Percentiles rank a stretch among this genome's conserved stretches.
These are phyloP conservation scores for Diutina siamensis DNA, from an alignment of 1,139 yeast genomes.

Conservation along the genomic window DNA sequence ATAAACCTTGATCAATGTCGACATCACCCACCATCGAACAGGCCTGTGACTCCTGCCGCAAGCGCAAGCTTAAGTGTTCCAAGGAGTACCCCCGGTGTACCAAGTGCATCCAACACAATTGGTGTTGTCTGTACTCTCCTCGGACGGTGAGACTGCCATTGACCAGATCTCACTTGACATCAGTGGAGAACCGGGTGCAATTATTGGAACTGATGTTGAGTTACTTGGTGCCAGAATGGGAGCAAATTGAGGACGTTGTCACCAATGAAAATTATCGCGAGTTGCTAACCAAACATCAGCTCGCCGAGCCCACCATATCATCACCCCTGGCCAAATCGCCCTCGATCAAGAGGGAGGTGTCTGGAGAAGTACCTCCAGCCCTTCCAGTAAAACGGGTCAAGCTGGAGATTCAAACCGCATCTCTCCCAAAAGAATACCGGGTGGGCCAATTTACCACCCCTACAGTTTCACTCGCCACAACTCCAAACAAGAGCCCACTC, in stretches of 20 bases:
- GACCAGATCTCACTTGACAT: slow-evolving; percentile 70
- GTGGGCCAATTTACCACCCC: slow-evolving; percentile 4
- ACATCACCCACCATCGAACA: slow-evolving; percentile 22
- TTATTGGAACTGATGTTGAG: slow-evolving; percentile 43
- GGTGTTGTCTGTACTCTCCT: slow-evolving; percentile 74
- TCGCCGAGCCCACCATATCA: neutral
- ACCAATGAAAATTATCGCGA: neutral
- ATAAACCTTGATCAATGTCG: neutral
- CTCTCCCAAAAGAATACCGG: slow-evolving; percentile 2
- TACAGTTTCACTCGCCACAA: slow-evolving; percentile 6
- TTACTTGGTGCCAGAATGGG: slow-evolving; percentile 20
- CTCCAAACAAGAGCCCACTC: slow-evolving; percentile 5
- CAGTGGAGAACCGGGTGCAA: slow-evolving; percentile 55
- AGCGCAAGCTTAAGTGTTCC: slow-evolving; percentile 45
- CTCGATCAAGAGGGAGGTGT: too few species aligned
- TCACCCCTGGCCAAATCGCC: too few species aligned
- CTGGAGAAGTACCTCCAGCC: neutral
- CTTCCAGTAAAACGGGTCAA: neutral
- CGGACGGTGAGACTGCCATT: slow-evolving; percentile 68
- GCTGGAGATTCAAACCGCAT: neutral
- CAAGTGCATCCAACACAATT: slow-evolving; percentile 60
- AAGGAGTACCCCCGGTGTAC: slow-evolving; percentile 66
- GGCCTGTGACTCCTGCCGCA: slow-evolving; percentile 51
- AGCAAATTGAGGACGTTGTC: slow-evolving; percentile 1
- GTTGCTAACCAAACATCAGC: neutral